A percentile compares a stretch with the other conserved stretches of the same genome.
Evolutionary conservation across 306 rosid species (phyloP).

Genomic region (Arachis hypogaea): DNA sequence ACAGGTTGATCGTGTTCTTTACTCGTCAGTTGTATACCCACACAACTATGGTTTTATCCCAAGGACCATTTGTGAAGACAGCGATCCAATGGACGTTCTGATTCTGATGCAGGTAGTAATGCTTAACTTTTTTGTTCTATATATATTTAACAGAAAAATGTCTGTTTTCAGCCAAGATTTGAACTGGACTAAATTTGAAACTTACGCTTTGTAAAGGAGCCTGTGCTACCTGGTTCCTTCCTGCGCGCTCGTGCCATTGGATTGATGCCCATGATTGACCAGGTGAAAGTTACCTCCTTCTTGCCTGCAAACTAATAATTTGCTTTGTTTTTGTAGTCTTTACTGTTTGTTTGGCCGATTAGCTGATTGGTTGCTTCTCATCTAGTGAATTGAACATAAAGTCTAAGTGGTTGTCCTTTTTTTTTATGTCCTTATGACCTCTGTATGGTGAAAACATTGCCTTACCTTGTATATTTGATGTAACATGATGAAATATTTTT

Average conservation of each 20-base stretch:
- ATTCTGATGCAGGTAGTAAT: constrained; percentile 87
- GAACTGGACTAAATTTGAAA: constrained; percentile 20
- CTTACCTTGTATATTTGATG: constrained; percentile 8
- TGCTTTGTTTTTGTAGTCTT: background rate
- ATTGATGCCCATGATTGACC: constrained; percentile 99
- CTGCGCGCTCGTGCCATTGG: constrained; percentile 99
- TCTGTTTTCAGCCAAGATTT: constrained; percentile 22
- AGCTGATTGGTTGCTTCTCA: background rate
- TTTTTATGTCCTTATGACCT: background rate
- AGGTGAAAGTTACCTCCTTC: constrained; percentile 51
- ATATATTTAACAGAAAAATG: constrained; percentile 2
- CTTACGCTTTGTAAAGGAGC: constrained; percentile 62
- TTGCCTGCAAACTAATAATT: background rate
- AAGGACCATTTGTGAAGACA: constrained; percentile 91
- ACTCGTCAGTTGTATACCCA: constrained; percentile 97
- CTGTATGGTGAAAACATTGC: constrained; percentile 20
- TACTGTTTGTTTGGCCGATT: background rate
- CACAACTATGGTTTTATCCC: constrained; percentile 99
- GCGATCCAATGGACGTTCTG: constrained; percentile 97
- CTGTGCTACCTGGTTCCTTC: constrained; percentile 85
- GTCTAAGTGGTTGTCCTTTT: constrained; percentile 21
- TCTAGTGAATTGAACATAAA: constrained; percentile 17
- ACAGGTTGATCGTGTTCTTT: constrained; percentile 96
- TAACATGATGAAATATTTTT: constrained; percentile 20
- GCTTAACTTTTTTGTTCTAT: constrained; percentile 30